These are phyloP conservation scores for Talaromyces sp. DNA, from an alignment of 2,329 filamentous ascomycete genomes.

Conservation along the genomic window DNA sequence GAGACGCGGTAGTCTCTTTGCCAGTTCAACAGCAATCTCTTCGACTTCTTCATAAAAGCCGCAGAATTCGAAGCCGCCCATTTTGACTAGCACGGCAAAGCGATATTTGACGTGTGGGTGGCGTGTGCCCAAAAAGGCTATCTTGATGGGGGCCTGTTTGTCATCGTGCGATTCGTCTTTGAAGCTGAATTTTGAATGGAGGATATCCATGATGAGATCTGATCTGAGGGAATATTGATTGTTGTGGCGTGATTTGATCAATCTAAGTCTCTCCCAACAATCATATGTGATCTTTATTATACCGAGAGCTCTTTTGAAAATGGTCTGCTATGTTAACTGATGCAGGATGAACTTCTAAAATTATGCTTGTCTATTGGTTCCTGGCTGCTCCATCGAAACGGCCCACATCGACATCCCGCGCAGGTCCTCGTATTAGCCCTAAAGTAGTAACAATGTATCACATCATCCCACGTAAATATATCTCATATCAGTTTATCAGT, in stretches of 20 bases:
- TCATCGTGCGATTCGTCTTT: slow-evolving; percentile 17
- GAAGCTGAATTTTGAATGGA: slow-evolving; percentile 22
- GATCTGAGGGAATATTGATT: neutral
- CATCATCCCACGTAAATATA: neutral
- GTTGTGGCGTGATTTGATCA: neutral
- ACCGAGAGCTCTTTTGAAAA: neutral
- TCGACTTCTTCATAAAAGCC: slow-evolving; percentile 23
- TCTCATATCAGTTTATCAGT: neutral
- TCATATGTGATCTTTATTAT: neutral
- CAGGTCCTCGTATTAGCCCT: neutral
- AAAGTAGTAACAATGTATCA: neutral
- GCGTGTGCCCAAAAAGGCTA: slow-evolving; percentile 23
- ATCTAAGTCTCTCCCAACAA: neutral
- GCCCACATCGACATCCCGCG: neutral
- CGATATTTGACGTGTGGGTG: slow-evolving; percentile 25
- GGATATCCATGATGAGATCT: slow-evolving; percentile 21
- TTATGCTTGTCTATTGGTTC: neutral
- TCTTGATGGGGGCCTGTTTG: slow-evolving; percentile 21
- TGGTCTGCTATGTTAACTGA: neutral
- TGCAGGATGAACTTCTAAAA: neutral
- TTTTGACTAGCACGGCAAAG: slow-evolving; percentile 24
- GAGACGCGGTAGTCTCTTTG: slow-evolving; percentile 22
- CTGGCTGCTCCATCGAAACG: neutral
- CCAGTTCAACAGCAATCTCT: slow-evolving; percentile 21
- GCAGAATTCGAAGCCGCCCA: slow-evolving; percentile 24